phyloP scores from a whole-genome alignment of 495 filamentous ascomycete species.

The Bathelium albidoporum region DNA sequence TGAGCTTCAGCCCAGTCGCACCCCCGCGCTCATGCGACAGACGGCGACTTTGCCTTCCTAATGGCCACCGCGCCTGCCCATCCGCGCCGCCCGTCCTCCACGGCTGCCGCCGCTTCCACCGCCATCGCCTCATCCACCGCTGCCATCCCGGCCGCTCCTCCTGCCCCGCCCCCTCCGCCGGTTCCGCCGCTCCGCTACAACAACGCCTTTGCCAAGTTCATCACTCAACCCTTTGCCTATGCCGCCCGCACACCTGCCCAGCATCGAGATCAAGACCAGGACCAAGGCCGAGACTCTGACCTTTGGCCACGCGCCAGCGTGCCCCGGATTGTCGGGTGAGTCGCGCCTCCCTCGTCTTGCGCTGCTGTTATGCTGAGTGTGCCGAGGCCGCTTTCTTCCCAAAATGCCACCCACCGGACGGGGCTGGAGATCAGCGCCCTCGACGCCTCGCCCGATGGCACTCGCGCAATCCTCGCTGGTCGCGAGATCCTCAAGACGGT shows the following conservation, averaged over 20 bases:
- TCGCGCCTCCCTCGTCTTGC: conserved; percentile 7
- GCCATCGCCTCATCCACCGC: conserved; percentile 31
- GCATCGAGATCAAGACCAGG: conserved; percentile 22
- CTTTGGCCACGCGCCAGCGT: neutral
- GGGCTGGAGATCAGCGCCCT: conserved; percentile 62
- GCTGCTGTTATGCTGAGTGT: conserved; percentile 1
- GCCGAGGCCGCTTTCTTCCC: conserved; percentile 52
- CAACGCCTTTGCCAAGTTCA: conserved; percentile 47
- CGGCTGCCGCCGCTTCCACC: conserved; percentile 5
- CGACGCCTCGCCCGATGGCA: conserved; percentile 66
- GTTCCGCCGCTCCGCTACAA: conserved; percentile 34
- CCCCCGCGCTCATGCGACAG: no score
- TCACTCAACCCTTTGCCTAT: conserved; percentile 43
- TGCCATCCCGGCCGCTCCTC: conserved; percentile 31
- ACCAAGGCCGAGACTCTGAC: neutral
- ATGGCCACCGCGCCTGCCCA: no score
- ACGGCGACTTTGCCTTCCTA: no score
- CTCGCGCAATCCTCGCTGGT: conserved; percentile 69
- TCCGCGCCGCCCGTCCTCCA: conserved; percentile 6
- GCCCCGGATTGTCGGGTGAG: conserved; percentile 3
- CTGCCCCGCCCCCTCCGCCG: conserved; percentile 11
- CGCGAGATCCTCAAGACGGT: conserved; percentile 79
- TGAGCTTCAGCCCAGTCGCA: neutral
- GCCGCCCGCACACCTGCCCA: no score
- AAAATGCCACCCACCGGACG: conserved; percentile 59